These are phyloP conservation scores for Pestalotiopsis sp. DNA, from an alignment of 2,329 filamentous ascomycete species.

Conservation along the genomic window DNA sequence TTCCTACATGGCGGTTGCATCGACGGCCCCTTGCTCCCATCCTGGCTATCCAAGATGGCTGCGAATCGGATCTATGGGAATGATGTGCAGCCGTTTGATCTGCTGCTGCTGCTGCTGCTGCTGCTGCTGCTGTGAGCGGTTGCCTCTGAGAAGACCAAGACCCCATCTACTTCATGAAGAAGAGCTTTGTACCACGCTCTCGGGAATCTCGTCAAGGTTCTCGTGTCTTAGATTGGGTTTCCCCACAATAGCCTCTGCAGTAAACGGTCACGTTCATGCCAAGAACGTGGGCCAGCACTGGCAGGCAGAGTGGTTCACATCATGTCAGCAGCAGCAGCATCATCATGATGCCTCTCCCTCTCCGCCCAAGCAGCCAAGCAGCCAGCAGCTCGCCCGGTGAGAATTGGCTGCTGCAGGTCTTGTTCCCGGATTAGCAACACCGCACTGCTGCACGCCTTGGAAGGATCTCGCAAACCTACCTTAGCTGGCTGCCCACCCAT, in stretches of 20 bases:
- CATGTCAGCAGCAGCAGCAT: background rate
- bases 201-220: background rate
- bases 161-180: background rate
- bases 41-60: background rate
- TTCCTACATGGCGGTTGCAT: background rate
- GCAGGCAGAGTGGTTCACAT: background rate
- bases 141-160: background rate
- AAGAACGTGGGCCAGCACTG: background rate
- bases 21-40: background rate
- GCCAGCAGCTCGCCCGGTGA: background rate
- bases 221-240: slow-evolving; percentile 6
- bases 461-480: slow-evolving; percentile 4
- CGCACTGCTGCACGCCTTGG: background rate
- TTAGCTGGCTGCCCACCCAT: background rate
- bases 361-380: background rate
- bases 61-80: background rate
- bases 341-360: background rate
- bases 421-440: background rate
- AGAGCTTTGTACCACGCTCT: slow-evolving; percentile 1
- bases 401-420: background rate
- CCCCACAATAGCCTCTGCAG: background rate
- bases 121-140: background rate
- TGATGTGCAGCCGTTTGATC: background rate
- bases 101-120: background rate
- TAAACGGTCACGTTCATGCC: background rate